These are phyloP conservation scores for Tetradesmus obliquus DNA, from an alignment of 139 green algal species.

Conservation along the genomic window DNA sequence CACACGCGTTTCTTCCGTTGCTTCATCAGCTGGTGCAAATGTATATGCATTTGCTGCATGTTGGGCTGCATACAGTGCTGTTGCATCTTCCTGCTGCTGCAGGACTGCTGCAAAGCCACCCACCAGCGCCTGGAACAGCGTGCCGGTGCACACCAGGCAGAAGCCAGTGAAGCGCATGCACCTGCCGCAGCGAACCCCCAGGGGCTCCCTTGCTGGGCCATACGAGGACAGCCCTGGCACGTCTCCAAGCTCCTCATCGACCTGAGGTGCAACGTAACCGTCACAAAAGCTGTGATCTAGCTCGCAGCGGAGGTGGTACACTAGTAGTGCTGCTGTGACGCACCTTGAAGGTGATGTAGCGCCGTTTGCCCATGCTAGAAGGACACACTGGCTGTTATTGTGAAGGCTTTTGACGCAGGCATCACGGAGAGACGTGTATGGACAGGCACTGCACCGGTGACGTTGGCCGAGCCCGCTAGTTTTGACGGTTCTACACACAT, in stretches of 20 bases:
- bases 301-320: neutral
- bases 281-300: too few relatives aligned
- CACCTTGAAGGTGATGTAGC: conserved; percentile 33
- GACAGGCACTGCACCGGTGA: neutral
- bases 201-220: neutral
- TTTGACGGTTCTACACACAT: neutral
- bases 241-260: conserved; percentile 20
- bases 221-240: neutral
- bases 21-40: neutral
- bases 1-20: too few relatives aligned
- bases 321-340: neutral
- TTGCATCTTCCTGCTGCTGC: neutral
- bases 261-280: neutral
- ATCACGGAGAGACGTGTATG: too few relatives aligned
- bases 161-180: conserved; percentile 46
- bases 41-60: neutral
- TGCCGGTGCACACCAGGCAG: conserved; percentile 33
- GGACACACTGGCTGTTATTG: neutral
- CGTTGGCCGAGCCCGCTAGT: neutral
- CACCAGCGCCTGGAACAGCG: conserved; percentile 40
- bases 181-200: conserved; percentile 13
- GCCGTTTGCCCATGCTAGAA: neutral
- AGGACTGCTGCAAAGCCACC: neutral
- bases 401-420: too few relatives aligned
- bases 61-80: neutral